phyloP scores from a whole-genome alignment of 345 rosid genomes.

The Eutrema japonicum region DNA sequence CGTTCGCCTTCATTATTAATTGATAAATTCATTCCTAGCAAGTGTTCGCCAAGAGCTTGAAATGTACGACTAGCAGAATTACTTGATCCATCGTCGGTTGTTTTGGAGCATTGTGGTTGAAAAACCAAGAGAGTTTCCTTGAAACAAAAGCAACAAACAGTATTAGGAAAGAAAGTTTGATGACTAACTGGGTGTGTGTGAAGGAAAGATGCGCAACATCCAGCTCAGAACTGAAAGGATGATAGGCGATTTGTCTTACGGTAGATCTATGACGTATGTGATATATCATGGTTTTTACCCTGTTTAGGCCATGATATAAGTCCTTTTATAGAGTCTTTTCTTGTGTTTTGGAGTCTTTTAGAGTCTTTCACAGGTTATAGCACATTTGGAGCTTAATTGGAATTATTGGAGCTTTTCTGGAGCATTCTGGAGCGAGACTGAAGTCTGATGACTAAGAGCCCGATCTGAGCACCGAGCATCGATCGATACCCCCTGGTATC shows the following conservation, averaged over 20 bases:
- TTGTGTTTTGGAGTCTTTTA: too few relatives aligned
- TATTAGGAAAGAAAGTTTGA: neutral
- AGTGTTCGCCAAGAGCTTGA: constrained; percentile 68
- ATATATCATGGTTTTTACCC: too few relatives aligned
- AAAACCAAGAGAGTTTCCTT: constrained; percentile 43
- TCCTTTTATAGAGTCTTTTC: too few relatives aligned
- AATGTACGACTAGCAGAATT: constrained; percentile 52
- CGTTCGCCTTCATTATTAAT: constrained; percentile 52
- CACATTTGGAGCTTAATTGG: too few relatives aligned
- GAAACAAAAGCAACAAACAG: constrained; percentile 24
- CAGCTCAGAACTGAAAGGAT: constrained; percentile 25
- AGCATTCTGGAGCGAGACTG: too few relatives aligned
- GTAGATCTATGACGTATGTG: constrained; percentile 28
- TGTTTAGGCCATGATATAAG: too few relatives aligned
- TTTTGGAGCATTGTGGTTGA: constrained; percentile 62
- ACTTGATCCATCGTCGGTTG: constrained; percentile 43
- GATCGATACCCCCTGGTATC: too few relatives aligned
- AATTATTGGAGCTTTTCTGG: too few relatives aligned
- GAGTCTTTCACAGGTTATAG: too few relatives aligned
- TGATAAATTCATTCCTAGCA: constrained; percentile 75
- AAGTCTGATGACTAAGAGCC: too few relatives aligned
- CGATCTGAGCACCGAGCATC: too few relatives aligned
- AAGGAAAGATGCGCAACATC: constrained; percentile 10
- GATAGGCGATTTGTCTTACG: constrained; percentile 34
- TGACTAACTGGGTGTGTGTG: constrained; percentile 15